phyloP scores from a whole-genome alignment of 2,329 filamentous ascomycete species.

The Elsinoe fawcettii region DNA sequence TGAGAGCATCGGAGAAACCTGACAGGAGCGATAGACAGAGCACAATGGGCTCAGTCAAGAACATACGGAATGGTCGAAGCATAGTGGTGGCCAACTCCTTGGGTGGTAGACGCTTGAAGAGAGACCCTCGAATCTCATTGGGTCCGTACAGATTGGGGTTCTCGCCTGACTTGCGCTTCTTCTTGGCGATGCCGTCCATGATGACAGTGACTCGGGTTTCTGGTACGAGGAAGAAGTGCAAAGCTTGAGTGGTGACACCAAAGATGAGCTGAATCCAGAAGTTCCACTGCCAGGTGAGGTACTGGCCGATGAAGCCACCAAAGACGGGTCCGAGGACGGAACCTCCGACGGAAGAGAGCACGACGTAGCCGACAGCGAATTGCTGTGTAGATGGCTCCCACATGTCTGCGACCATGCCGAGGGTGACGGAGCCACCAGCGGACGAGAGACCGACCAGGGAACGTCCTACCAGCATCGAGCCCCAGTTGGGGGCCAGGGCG shows the following conservation, averaged over 20 bases:
- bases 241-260: slow-evolving; percentile 57
- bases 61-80: slow-evolving; percentile 62
- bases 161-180: slow-evolving; percentile 53
- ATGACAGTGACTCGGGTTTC: slow-evolving; percentile 69
- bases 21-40: slow-evolving; percentile 59
- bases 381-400: slow-evolving; percentile 50
- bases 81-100: slow-evolving; percentile 43
- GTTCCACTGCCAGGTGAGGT: slow-evolving; percentile 61
- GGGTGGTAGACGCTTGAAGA: slow-evolving; percentile 27
- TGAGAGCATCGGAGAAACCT: slow-evolving; percentile 63
- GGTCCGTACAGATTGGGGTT: slow-evolving; percentile 57
- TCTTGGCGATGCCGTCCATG: slow-evolving; percentile 68
- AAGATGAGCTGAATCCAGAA: slow-evolving; percentile 82
- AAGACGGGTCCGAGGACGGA: slow-evolving; percentile 28
- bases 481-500: slow-evolving; percentile 34
- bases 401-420: slow-evolving; percentile 56
- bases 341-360: slow-evolving; percentile 32
- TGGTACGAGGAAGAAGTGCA: slow-evolving; percentile 62
- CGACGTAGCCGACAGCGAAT: slow-evolving; percentile 50
- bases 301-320: slow-evolving; percentile 33
- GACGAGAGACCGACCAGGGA: slow-evolving; percentile 48
- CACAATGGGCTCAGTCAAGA: slow-evolving; percentile 64
- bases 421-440: slow-evolving; percentile 53
- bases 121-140: slow-evolving; percentile 51
- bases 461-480: slow-evolving; percentile 35